These are phyloP conservation scores for Spergularia azorica DNA, from an alignment of 179 eudicot genomes.

Conservation along the genomic window DNA sequence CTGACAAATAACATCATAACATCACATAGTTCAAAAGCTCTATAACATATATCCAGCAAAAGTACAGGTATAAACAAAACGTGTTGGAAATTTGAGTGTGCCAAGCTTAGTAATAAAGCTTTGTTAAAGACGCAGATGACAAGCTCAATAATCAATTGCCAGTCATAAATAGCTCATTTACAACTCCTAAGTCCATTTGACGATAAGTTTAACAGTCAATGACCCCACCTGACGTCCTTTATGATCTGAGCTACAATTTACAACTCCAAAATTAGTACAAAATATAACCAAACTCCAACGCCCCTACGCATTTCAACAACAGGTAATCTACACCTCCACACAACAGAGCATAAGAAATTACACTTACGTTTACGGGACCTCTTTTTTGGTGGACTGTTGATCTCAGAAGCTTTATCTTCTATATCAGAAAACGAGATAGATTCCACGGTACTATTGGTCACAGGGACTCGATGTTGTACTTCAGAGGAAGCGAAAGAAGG, in stretches of 20 bases:
- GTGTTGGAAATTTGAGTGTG: not conserved
- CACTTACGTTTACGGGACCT: conserved; percentile 66
- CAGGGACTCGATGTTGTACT: conserved; percentile 11
- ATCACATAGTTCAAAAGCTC: too few species aligned
- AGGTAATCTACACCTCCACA: not conserved
- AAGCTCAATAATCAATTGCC: not conserved
- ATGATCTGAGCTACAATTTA: not conserved
- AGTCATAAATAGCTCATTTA: not conserved
- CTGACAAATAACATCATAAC: not conserved
- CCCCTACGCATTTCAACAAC: too few species aligned
- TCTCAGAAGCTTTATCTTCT: conserved; percentile 26
- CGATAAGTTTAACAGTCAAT: not conserved
- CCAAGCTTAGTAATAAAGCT: not conserved
- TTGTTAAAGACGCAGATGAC: not conserved
- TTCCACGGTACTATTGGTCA: conserved; percentile 25
- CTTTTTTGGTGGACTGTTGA: conserved; percentile 26
- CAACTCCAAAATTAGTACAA: not conserved
- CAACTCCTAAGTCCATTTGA: not conserved
- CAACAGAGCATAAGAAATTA: not conserved
- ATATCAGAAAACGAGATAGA: conserved; percentile 24
- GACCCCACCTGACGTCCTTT: not conserved
- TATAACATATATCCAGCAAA: too few species aligned
- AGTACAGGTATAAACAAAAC: too few species aligned
- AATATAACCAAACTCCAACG: not conserved
- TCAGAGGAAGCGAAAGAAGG: conserved; percentile 29